Percentiles rank a stretch among this genome's conserved stretches.
phyloP scores from a whole-genome alignment of 805 yeast species.

The Candida arabinofermentans region DNA sequence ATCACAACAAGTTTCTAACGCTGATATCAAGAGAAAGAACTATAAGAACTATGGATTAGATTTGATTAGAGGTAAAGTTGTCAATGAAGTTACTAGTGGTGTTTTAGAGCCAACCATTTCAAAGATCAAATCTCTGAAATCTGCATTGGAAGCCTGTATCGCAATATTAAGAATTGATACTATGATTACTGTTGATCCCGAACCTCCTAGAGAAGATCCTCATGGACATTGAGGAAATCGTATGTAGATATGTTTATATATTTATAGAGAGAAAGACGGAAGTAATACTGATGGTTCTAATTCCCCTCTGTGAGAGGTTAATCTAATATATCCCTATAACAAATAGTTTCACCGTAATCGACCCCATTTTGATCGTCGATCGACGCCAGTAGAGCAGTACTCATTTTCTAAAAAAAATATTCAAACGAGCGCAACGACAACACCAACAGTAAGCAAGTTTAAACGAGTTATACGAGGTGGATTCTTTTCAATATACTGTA shows the following conservation, averaged over 20 bases:
- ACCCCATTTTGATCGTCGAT: too few species aligned
- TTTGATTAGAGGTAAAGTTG: slow-evolving; percentile 84
- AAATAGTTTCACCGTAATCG: too few species aligned
- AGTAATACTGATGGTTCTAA: too few species aligned
- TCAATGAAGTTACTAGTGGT: slow-evolving; percentile 78
- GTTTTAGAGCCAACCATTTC: slow-evolving; percentile 94
- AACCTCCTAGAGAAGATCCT: slow-evolving; percentile 85
- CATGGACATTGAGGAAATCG: slow-evolving; percentile 71
- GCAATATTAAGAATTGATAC: slow-evolving; percentile 97
- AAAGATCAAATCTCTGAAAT: slow-evolving; percentile 87
- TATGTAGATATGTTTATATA: too few species aligned
- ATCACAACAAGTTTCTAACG: slow-evolving; percentile 76
- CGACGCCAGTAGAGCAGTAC: too few species aligned
- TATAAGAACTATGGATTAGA: slow-evolving; percentile 93
- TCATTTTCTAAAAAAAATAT: not conserved
- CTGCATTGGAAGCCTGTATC: slow-evolving; percentile 97
- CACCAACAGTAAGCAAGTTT: not conserved
- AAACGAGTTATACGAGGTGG: not conserved
- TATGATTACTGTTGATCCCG: slow-evolving; percentile 96
- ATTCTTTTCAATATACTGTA: not conserved
- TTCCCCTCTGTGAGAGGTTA: too few species aligned
- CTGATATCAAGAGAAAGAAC: slow-evolving; percentile 79
- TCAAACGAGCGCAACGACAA: not conserved
- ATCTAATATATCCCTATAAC: too few species aligned
- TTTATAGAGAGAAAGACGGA: too few species aligned